Percentiles rank a stretch among this genome's conserved stretches.
Evolutionary conservation across 805 yeast species (phyloP).

Genomic region (Lachancea cidri): DNA sequence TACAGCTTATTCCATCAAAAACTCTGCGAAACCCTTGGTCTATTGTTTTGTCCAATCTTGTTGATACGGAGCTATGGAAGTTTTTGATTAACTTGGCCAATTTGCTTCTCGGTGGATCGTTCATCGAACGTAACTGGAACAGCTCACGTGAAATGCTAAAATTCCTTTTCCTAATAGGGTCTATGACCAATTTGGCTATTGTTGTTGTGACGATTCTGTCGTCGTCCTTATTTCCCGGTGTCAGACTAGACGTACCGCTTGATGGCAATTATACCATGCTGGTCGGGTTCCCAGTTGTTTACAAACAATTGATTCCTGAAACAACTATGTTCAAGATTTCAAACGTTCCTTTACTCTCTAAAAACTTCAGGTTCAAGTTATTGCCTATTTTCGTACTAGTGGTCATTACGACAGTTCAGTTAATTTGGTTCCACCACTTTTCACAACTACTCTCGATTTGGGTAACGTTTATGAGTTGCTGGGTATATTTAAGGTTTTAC

Average conservation of each 20-base stretch:
- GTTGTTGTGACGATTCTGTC: constrained; percentile 19
- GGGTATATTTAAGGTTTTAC: constrained; percentile 74
- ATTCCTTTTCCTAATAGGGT: constrained; percentile 45
- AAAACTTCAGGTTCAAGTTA: constrained; percentile 54
- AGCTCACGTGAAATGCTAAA: constrained; percentile 42
- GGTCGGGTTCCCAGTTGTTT: constrained; percentile 55
- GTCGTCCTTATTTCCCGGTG: constrained; percentile 24
- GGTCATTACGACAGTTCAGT: constrained; percentile 29
- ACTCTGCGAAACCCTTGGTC: constrained; percentile 61
- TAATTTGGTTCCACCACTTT: constrained; percentile 36
- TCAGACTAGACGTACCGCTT: constrained; percentile 39
- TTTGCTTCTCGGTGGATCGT: constrained; percentile 54
- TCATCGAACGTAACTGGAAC: constrained; percentile 65
- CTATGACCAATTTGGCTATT: constrained; percentile 50
- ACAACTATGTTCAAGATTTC: constrained; percentile 47
- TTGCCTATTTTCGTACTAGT: constrained; percentile 47
- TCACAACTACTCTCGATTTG: constrained; percentile 48
- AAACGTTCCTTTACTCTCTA: constrained; percentile 36
- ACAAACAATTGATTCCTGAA: constrained; percentile 62
- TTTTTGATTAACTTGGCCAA: constrained; percentile 44
- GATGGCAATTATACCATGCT: constrained; percentile 52
- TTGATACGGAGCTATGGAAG: constrained; percentile 48
- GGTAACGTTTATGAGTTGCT: constrained; percentile 59
- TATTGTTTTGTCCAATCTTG: constrained; percentile 54
- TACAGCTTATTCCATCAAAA: constrained; percentile 61